Percentiles rank a stretch among this genome's conserved stretches.
phyloP scores from a whole-genome alignment of 768 basidiomycete genomes.

The Cyclocybe aegerita region DNA sequence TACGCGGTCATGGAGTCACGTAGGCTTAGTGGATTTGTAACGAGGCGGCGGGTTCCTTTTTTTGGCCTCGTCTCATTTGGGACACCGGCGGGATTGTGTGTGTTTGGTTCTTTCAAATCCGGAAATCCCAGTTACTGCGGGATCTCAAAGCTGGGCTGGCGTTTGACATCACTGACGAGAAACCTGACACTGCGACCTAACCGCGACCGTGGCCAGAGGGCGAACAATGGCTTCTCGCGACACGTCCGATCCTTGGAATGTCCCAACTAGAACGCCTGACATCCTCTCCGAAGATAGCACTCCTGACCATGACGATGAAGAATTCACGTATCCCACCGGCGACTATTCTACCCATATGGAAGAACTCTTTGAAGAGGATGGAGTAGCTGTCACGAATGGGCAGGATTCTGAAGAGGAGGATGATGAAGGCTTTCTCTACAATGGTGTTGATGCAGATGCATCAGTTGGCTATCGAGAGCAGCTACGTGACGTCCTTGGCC shows the following conservation, averaged over 20 bases:
- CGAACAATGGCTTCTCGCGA: conserved; percentile 9
- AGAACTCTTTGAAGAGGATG: conserved; percentile 54
- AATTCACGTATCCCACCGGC: conserved; percentile 36
- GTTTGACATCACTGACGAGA: not conserved
- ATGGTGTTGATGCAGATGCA: conserved; percentile 60
- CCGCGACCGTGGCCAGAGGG: not conserved
- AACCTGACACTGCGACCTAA: conserved; percentile 4
- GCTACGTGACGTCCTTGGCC: conserved; percentile 70
- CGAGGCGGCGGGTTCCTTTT: no score
- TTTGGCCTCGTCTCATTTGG: no score
- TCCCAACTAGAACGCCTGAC: conserved; percentile 18
- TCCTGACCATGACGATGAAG: conserved; percentile 25
- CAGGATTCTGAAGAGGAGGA: conserved; percentile 28
- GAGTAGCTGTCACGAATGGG: conserved; percentile 10
- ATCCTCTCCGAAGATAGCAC: conserved; percentile 39
- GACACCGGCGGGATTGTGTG: no score
- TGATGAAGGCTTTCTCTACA: conserved; percentile 69
- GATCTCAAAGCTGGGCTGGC: not conserved
- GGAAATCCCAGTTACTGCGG: no score
- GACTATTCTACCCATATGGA: conserved; percentile 72
- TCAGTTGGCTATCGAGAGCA: conserved; percentile 63
- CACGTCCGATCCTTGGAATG: conserved; percentile 12
- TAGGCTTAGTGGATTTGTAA: no score
- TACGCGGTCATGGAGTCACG: no score
- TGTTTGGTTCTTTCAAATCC: no score